Conservation (phyloP, 2,329 filamentous ascomycete species). For the Colletotrichum sidae region DNA sequence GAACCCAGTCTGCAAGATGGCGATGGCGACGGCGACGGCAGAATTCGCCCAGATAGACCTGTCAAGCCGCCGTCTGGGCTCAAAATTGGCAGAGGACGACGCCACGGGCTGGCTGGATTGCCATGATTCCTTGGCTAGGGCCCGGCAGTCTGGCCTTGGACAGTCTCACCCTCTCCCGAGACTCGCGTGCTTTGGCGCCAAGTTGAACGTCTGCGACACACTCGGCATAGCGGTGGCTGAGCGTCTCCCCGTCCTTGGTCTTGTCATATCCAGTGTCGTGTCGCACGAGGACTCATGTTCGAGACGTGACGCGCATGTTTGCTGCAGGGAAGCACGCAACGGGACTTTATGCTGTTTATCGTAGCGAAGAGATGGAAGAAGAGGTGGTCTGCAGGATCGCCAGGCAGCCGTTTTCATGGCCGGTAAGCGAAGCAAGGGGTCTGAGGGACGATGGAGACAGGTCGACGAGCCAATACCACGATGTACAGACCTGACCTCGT, state of each 20-base stretch:
- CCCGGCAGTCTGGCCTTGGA: no score
- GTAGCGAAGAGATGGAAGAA: no score
- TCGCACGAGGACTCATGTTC: not conserved
- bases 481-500: not conserved
- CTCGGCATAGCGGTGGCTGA: slow-evolving; percentile 31
- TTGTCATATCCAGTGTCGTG: not conserved
- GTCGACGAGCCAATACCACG: not conserved
- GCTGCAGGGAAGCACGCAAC: no score
- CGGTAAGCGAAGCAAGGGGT: not conserved
- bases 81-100: not conserved
- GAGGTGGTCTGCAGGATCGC: not conserved
- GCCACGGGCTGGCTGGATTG: no score
- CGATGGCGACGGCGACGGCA: not conserved
- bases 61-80: slow-evolving; percentile 10
- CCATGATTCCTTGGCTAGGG: no score
- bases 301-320: not conserved
- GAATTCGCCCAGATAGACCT: not conserved
- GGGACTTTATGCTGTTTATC: not conserved
- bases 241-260: slow-evolving; percentile 3
- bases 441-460: not conserved
- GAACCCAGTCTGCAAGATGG: not conserved
- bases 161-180: no score
- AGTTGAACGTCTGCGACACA: slow-evolving; percentile 2
- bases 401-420: not conserved
- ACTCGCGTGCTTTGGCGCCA: slow-evolving; percentile 9